phyloP scores from a whole-genome alignment of 2,329 filamentous ascomycete genomes.

The Shiraia sp. region DNA sequence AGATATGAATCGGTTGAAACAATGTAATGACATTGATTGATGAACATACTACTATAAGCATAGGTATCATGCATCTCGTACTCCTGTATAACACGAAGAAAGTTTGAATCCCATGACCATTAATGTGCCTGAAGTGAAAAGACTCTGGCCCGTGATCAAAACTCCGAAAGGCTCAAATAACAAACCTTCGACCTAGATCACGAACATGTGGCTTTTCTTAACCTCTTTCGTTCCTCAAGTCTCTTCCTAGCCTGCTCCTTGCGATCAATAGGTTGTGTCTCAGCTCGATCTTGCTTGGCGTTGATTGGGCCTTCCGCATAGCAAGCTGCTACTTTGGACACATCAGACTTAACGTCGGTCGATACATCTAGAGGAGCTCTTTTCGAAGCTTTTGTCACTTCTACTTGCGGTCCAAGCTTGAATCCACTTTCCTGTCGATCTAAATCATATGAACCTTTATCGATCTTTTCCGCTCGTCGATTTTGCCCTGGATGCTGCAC shows the following conservation, averaged over 20 bases:
- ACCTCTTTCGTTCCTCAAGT: constrained; percentile 31
- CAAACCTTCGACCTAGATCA: too few species aligned
- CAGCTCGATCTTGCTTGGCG: constrained; percentile 20
- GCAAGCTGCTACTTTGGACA: constrained; percentile 26
- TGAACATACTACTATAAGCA: constrained; percentile 6
- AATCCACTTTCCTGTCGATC: too few species aligned
- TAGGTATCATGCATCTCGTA: constrained; percentile 27
- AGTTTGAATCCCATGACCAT: neutral
- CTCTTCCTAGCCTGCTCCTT: constrained; percentile 32
- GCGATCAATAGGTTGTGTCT: constrained; percentile 25
- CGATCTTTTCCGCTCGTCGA: constrained; percentile 5
- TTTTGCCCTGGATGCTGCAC: constrained; percentile 3
- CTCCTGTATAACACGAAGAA: constrained; percentile 13
- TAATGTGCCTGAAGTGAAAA: neutral
- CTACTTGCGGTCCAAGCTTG: too few species aligned
- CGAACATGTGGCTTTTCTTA: constrained; percentile 22
- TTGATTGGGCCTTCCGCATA: constrained; percentile 28
- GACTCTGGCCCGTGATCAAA: neutral
- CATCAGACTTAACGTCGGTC: constrained; percentile 24
- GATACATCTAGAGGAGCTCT: neutral
- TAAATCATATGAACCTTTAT: constrained; percentile 2
- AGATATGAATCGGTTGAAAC: neutral
- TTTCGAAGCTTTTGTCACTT: too few species aligned
- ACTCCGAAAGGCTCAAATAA: neutral
- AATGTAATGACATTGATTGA: constrained; percentile 7